Evolutionary conservation across 2,329 filamentous ascomycete genomes (phyloP), one percentile per base, ranked within the genome.

Genomic region (Sporothrix dimorphospora): DNA sequence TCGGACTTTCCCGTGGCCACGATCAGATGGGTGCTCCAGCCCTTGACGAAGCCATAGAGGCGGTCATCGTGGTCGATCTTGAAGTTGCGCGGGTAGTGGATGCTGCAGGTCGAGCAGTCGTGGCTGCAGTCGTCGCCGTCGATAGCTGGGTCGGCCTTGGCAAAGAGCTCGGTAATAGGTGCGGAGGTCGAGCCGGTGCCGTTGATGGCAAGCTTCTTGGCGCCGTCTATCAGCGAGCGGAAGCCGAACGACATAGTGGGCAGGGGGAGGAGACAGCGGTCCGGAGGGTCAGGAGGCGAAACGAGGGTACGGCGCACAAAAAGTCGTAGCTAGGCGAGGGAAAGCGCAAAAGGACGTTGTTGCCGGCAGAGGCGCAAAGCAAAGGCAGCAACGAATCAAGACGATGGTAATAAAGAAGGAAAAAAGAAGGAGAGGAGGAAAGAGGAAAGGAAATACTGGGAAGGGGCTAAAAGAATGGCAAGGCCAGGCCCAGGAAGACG

Each of bases 1-100:
- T 99, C 96, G 34, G 91, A 88, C 87, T 98, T 97, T 74, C 94
- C 93, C n/a, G 96, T 99, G 30, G 94, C 96, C 19, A 98, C 94
- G 42, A 99, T 84, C 74, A 97, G 80, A 82, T 99, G 96, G 24
- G 94, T 96, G 78, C 89, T 91, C 92, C 94, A 98, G 47, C 90
- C 93, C 78, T 94, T 92, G 74, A 98, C 88, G 73, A 92, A 86
- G 0, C 95, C 96, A 79, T 97, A 98, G 66, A 99, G 83, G 77
- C 90, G 84, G 79, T 97, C 94, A 7, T 86, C 83, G 80, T 91
- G 88, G 72, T 98, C 92, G 71, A 97, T 89, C 78, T 90, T 89
- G 82, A 91, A 91, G 47, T 81, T 81, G 73, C 84, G 85, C 49
- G 95, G 95, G 79, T 94, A 97, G 73, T 89, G 87, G 76, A 95